Evolutionary conservation across 305 asterid genomes (phyloP).

Genomic region (Fraxinus xanthoxyloides): DNA sequence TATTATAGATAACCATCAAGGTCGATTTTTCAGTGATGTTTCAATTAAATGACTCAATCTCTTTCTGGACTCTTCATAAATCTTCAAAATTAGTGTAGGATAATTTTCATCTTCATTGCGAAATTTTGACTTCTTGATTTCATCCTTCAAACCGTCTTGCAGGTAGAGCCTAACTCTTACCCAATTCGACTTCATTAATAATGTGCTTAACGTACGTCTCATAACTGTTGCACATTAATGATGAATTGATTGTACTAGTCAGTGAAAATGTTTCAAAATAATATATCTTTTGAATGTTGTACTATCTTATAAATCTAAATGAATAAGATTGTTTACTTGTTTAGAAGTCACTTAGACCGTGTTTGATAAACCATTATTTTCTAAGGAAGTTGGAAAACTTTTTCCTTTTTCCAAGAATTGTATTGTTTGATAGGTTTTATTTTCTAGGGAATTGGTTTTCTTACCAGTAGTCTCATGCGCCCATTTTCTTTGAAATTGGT

Average conservation of each 20-base stretch:
- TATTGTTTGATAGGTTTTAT: no score
- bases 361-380: no score
- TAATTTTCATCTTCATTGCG: background rate
- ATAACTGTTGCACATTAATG: background rate
- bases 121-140: background rate
- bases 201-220: background rate
- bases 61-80: background rate
- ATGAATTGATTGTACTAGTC: background rate
- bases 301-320: background rate
- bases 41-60: background rate
- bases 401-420: no score
- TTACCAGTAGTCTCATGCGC: no score
- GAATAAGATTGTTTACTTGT: background rate
- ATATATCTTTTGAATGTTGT: background rate
- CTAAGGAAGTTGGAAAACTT: no score
- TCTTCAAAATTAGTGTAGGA: background rate
- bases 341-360: background rate
- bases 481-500: no score
- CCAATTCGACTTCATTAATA: background rate
- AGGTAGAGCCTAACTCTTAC: background rate
- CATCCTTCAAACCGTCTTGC: background rate
- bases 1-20: background rate
- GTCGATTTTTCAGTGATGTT: background rate
- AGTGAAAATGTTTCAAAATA: background rate
- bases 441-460: no score